phyloP scores from a whole-genome alignment of 805 yeast species.

The Candida dendrica region DNA sequence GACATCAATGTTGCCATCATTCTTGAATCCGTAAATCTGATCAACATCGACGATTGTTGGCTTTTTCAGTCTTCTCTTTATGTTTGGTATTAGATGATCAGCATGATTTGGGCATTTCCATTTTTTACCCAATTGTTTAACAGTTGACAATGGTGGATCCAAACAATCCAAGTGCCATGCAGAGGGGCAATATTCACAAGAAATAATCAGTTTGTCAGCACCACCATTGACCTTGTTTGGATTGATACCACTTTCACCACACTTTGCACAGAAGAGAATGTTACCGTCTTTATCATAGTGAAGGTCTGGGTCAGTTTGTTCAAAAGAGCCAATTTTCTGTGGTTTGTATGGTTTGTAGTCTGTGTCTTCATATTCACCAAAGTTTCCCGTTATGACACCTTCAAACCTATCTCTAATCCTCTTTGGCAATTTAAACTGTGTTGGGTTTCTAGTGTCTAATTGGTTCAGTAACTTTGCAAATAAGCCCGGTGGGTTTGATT shows the following conservation, averaged over 20 bases:
- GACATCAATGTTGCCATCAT: slow-evolving; percentile 57
- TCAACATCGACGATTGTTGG: slow-evolving; percentile 49
- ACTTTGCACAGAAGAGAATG: slow-evolving; percentile 66
- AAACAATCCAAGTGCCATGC: slow-evolving; percentile 90
- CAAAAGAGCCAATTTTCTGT: slow-evolving; percentile 35
- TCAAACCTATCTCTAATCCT: slow-evolving; percentile 63
- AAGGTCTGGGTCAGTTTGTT: slow-evolving; percentile 52
- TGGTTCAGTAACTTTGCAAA: slow-evolving; percentile 55
- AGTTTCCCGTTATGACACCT: slow-evolving; percentile 58
- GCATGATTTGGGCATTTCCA: slow-evolving; percentile 93
- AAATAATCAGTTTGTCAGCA: slow-evolving; percentile 45
- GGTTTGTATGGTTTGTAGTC: slow-evolving; percentile 44
- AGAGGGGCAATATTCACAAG: slow-evolving; percentile 78
- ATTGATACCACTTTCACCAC: slow-evolving; percentile 62
- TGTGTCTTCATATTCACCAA: slow-evolving; percentile 68
- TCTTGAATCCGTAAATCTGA: slow-evolving; percentile 40
- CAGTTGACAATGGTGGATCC: slow-evolving; percentile 63
- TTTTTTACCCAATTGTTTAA: slow-evolving; percentile 66
- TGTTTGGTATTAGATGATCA: slow-evolving; percentile 17
- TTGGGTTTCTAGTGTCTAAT: slow-evolving; percentile 54
- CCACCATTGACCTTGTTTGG: slow-evolving; percentile 29
- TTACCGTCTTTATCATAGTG: slow-evolving; percentile 64
- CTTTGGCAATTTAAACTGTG: slow-evolving; percentile 60
- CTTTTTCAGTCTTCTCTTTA: slow-evolving; percentile 42
- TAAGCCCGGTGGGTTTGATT: slow-evolving; percentile 27